Evolutionary conservation across 768 basidiomycete genomes (phyloP), one percentile per base, ranked within the genome.

Genomic region (Mycena alexandri): DNA sequence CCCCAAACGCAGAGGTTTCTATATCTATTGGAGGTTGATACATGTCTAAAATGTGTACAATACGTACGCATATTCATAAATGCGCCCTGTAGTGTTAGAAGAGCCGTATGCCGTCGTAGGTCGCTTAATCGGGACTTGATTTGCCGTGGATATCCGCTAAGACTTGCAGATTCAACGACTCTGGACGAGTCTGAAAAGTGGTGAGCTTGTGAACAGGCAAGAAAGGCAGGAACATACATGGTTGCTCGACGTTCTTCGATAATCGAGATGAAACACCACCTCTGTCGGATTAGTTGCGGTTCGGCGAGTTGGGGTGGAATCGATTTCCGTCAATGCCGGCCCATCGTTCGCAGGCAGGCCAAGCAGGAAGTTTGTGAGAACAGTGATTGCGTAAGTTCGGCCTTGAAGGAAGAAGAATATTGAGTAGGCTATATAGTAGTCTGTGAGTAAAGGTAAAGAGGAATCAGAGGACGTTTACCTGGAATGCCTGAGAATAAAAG

Each of bases 391-490:
- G 41, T 62, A 62, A 2, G 41, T 47, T 2, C 61, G 61, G 4
- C 61, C 61, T 42, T 62, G 61, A 24, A 24, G n/a, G 21, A 34
- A 53, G 38, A 51, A 62, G 29, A 62, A 62, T 46, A 62, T 5
- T 14, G 21, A 5, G 29, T 51, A 51, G 13, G 22, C 61, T 62
- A 29, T 6, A 6, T 5, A 21, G 21, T 42, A 2, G 19, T 60
- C 34, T 13, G 36, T 24, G 17, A 25, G 29, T 41, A 7, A 10
- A 38, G 10, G 10, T 9, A 48, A 13, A 22, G 19, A 33, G 43
- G 22, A 29, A 46, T 38, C 38, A 9, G 11, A 17, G 5, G 44
- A 3, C 29, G 29, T 42, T 8, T 29, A 57, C 56, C 11, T 19
- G 19, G 7, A 13, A 11, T 11, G 13, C 43, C 29, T 19, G n/a